Evolutionary conservation across 116 monocot species (phyloP), one percentile per base, ranked within the genome.

Genomic region (Dioscorea cayenensis): DNA sequence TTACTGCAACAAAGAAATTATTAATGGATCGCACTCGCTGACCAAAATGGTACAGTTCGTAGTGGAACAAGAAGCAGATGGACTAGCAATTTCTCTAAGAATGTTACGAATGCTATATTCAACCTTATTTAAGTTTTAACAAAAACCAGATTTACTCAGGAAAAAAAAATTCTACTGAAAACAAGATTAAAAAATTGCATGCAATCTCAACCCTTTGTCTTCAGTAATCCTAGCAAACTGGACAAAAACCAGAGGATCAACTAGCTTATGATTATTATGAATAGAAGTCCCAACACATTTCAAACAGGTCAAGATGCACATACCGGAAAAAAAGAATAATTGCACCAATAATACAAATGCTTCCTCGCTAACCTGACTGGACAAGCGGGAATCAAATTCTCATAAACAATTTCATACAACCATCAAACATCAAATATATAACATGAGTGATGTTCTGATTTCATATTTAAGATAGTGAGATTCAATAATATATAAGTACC

Each of bases 401-500:
- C 55, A 16, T 55, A 19, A 5, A 19, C 5, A n/a, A 55, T 18
- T 18, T 55, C n/a, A n/a, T 55, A 43, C 55, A 55, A 55, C 1
- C 2, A 55, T 55, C 19, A 19, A 55, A 18, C n/a, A 55, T 55
- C 5, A n/a, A 55, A 55, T 18, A 55, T 14, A 51, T 14, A 11
- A 51, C 14, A 51, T 5, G n/a, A 55, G 55, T 55, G 8, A 43
- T 43, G 5, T 16, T 19, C 55, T n/a, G n/a, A 52, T 14, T 16
- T 12, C 19, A 16, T 55, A 12, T 14, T 55, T 55, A 4, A 55
- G 52, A 17, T 55, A 7, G 14, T 16, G 14, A 67, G 66, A 67
- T 43, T 43, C 35, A 21, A 60, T 16, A 20, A 68, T 49, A 23
- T 14, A 20, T 7, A 68, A 51, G 23, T 16, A 95, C 95, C 85